Conservation (phyloP, 2,329 filamentous ascomycete genomes). For the Hypoxylon sp. region DNA sequence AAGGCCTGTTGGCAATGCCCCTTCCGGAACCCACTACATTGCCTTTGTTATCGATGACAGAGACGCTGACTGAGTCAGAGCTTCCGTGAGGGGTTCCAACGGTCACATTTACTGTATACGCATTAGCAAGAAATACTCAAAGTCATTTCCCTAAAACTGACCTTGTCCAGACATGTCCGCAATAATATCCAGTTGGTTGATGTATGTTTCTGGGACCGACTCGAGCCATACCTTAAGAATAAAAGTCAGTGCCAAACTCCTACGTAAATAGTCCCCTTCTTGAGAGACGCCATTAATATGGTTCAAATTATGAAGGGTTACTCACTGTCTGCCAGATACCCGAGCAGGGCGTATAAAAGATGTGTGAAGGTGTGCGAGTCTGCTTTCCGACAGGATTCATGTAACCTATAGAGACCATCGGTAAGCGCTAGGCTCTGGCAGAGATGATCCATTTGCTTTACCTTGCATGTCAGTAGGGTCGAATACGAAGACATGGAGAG, state of each 20-base stretch:
- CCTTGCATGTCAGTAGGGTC: slow-evolving; percentile 73
- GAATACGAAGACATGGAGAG: slow-evolving; percentile 75
- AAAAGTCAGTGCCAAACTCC: slow-evolving; percentile 7
- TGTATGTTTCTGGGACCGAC: slow-evolving; percentile 69
- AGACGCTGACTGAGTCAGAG: slow-evolving; percentile 55
- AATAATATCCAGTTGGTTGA: slow-evolving; percentile 71
- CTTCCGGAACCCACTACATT: slow-evolving; percentile 60
- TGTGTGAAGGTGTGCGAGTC: slow-evolving; percentile 69
- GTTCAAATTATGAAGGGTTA: neutral
- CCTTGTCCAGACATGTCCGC: slow-evolving; percentile 72
- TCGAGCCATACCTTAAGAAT: slow-evolving; percentile 75
- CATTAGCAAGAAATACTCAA: slow-evolving; percentile 2
- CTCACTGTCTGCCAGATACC: slow-evolving; percentile 76
- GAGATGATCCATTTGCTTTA: slow-evolving; percentile 16
- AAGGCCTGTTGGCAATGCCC: slow-evolving; percentile 64
- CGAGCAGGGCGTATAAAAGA: slow-evolving; percentile 80
- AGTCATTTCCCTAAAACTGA: slow-evolving; percentile 52
- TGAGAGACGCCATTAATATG: too few species aligned
- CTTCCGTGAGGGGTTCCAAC: slow-evolving; percentile 64
- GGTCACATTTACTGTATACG: slow-evolving; percentile 66
- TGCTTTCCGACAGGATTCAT: slow-evolving; percentile 79
- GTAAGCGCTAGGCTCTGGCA: slow-evolving; percentile 6
- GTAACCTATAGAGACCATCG: slow-evolving; percentile 49
- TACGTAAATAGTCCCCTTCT: neutral
- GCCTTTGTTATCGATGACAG: slow-evolving; percentile 57